phyloP scores from a whole-genome alignment of 1,284 basidiomycete genomes.

The Ceratobasidium sp. region DNA sequence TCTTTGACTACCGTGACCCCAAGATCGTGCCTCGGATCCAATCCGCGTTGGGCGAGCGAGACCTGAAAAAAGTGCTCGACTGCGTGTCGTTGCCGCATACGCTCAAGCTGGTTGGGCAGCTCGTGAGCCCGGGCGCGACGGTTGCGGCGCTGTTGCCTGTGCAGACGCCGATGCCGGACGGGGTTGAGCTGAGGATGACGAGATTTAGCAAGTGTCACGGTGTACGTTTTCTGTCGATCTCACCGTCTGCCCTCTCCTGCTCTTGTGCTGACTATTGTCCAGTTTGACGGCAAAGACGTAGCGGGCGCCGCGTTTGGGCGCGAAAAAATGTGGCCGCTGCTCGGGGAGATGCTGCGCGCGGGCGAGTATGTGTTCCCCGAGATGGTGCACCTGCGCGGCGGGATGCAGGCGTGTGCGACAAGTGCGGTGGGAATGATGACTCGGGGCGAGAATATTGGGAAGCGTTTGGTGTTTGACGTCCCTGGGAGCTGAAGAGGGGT shows the following conservation, averaged over 20 bases:
- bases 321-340: slow-evolving; percentile 32
- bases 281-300: slow-evolving; percentile 31
- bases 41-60: not conserved
- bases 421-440: slow-evolving; percentile 29
- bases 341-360: slow-evolving; percentile 23
- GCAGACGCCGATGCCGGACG: slow-evolving; percentile 33
- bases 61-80: slow-evolving; percentile 28
- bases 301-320: slow-evolving; percentile 14
- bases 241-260: not conserved
- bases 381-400: slow-evolving; percentile 22
- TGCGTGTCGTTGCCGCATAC: slow-evolving; percentile 23
- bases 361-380: slow-evolving; percentile 29
- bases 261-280: not conserved
- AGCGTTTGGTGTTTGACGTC: slow-evolving; percentile 34
- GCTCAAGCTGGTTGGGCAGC: slow-evolving; percentile 20
- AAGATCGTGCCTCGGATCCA: slow-evolving; percentile 22
- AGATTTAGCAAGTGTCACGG: slow-evolving; percentile 34
- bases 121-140: slow-evolving; percentile 11
- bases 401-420: slow-evolving; percentile 33
- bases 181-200: slow-evolving; percentile 27
- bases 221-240: slow-evolving; percentile 9
- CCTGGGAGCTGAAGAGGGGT: not conserved
- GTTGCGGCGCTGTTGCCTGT: slow-evolving; percentile 34
- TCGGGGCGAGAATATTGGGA: slow-evolving; percentile 3
- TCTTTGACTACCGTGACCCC: slow-evolving; percentile 28